Base-by-base conservation (phyloP, 495 filamentous ascomycete species). In the Oleoguttula mirabilis region DNA sequence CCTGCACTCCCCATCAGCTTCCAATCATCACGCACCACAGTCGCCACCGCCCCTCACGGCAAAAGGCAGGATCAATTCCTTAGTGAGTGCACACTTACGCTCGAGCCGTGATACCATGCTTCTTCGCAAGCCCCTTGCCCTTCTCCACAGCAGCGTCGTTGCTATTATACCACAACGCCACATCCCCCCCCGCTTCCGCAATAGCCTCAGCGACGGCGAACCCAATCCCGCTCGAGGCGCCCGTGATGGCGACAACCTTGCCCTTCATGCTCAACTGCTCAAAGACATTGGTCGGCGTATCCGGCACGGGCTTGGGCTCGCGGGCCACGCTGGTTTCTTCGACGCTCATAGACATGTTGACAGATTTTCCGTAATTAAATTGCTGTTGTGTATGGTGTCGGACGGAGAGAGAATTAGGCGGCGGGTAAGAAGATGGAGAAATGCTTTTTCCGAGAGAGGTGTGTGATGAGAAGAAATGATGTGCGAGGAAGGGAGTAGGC, bases 271-370 rank as follows among this genome's bases (percentile, higher is more conserved):
- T 50, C 14, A 70, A 53, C 32, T 70, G 66, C 14, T 67, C 55
- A n/a, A 69, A 27, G 0, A 67, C 66, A 53, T 68, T 66, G 3
- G 50, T 44, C 10, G 66, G 61, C 0, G 60, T 69, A 33, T 58
- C 48, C 0, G 65, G 66, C 38, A 62, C 56, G 0, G 67, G 68
- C 41, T 62, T 63, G 8, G 67, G 65, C 7, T 60, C 50, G 15
- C 69, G 58, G 21, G 34, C 36, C 10, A 32, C 39, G 2, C 39
- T 55, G 34, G 60, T 57, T 32, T 72, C 67, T 16, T 59, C 42
- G 16, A 61, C 47, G 36, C 48, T 51, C 68, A 72, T 71, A 44
- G 69, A 72, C 69, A 72, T 72, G 25, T n/a, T n/a, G n/a, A n/a
- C n/a, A n/a, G n/a, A n/a, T n/a, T n/a, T n/a, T n/a, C n/a, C n/a